phyloP scores from a whole-genome alignment of 176 grass and related monocot species.

The Phoenix roebelenii region DNA sequence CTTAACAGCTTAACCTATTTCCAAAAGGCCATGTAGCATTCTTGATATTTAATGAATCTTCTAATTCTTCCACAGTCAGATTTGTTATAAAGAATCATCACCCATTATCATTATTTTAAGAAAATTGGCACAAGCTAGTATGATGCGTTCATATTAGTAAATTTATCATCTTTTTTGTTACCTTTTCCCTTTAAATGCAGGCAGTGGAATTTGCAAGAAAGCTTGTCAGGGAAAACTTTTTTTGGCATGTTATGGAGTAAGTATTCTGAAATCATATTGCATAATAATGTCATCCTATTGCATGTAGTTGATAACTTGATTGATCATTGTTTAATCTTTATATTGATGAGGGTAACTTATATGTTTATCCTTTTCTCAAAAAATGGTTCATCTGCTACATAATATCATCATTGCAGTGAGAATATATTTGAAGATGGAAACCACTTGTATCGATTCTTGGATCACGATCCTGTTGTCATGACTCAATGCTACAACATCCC shows the following conservation, averaged over 20 bases:
- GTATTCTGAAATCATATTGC: slow-evolving; percentile 23
- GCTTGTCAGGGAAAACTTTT: slow-evolving; percentile 73
- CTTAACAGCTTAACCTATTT: too few species aligned
- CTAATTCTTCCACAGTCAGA: too few species aligned
- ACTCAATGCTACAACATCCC: slow-evolving; percentile 85
- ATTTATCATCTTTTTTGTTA: slow-evolving; percentile 1
- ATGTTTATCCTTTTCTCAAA: slow-evolving; percentile 1
- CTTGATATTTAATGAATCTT: too few species aligned
- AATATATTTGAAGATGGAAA: slow-evolving; percentile 92
- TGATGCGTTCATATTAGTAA: background rate
- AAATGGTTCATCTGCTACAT: background rate
- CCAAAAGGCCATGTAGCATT: too few species aligned
- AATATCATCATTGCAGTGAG: slow-evolving; percentile 49
- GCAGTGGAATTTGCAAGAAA: slow-evolving; percentile 92
- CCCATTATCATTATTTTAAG: too few species aligned
- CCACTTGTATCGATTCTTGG: slow-evolving; percentile 75
- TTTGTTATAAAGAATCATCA: too few species aligned
- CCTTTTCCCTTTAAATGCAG: slow-evolving; percentile 17
- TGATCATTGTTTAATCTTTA: background rate
- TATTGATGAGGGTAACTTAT: background rate
- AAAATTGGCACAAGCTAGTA: too few species aligned
- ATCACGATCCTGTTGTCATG: slow-evolving; percentile 73
- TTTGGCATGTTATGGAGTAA: slow-evolving; percentile 73
- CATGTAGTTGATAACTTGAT: background rate
- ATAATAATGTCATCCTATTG: background rate